Conservation (phyloP, 1,284 basidiomycete species). For the Apiotrichum sp. region DNA sequence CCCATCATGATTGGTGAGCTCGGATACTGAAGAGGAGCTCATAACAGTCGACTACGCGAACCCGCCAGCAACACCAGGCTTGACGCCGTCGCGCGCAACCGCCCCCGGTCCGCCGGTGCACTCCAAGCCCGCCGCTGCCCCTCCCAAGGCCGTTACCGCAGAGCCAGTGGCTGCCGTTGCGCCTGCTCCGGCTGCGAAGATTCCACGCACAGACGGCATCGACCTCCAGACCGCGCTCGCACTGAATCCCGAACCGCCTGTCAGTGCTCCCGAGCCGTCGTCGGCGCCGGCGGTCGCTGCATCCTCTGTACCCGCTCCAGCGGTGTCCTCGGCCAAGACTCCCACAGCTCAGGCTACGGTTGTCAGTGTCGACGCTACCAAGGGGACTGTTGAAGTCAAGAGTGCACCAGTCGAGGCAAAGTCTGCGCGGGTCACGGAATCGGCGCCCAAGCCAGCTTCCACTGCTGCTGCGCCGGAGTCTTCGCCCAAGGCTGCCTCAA, state of each 20-base stretch:
- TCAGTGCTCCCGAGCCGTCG: too few relatives aligned
- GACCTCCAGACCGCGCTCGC: too few relatives aligned
- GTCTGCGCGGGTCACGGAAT: too few relatives aligned
- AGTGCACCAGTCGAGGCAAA: too few relatives aligned
- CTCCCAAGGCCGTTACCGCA: background rate
- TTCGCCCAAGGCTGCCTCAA: too few relatives aligned
- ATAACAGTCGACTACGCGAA: slow-evolving; percentile 1
- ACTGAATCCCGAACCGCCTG: too few relatives aligned
- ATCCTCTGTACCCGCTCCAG: background rate
- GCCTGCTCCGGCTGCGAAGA: background rate
- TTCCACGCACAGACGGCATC: too few relatives aligned
- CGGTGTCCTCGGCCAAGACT: too few relatives aligned
- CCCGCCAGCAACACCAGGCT: background rate
- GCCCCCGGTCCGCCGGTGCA: background rate
- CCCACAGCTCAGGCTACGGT: too few relatives aligned
- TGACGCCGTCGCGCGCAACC: background rate
- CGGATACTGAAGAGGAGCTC: background rate
- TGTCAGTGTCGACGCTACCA: too few relatives aligned
- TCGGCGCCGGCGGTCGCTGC: too few relatives aligned
- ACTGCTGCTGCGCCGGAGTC: background rate
- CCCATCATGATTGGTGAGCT: slow-evolving; percentile 5
- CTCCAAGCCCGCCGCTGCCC: background rate
- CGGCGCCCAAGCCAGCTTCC: background rate
- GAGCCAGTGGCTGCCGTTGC: background rate
- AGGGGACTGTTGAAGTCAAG: too few relatives aligned